These are phyloP conservation scores for Aspergillus eucalypticola DNA, from an alignment of 2,329 filamentous ascomycete genomes.

Conservation along the genomic window DNA sequence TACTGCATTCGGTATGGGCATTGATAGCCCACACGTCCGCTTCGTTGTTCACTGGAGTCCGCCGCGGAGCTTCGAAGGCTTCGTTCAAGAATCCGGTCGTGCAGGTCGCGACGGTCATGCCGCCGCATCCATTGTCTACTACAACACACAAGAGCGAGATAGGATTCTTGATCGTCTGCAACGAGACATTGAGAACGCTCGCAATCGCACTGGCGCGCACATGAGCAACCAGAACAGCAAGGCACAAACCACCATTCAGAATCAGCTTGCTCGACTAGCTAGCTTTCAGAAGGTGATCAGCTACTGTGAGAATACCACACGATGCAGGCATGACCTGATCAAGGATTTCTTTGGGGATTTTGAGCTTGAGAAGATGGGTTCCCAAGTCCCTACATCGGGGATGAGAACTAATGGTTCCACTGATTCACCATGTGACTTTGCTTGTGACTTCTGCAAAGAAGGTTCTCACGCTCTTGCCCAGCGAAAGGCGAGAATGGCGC, in stretches of 20 bases:
- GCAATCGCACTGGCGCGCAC: constrained; percentile 29
- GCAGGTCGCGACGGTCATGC: constrained; percentile 89
- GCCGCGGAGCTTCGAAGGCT: constrained; percentile 91
- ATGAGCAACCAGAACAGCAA: constrained; percentile 43
- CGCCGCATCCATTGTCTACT: constrained; percentile 84
- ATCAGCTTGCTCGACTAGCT: constrained; percentile 51
- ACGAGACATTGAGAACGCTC: constrained; percentile 44
- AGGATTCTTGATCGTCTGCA: constrained; percentile 61
- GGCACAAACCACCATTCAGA: constrained; percentile 27
- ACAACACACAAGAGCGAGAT: constrained; percentile 82
- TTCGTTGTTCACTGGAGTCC: constrained; percentile 95
- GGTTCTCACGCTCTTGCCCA: constrained; percentile 55
- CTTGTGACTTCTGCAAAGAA: constrained; percentile 79
- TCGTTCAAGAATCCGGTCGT: constrained; percentile 92
- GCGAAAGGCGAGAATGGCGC: constrained; percentile 50
- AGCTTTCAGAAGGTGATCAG: constrained; percentile 69
- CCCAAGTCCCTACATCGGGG: constrained; percentile 19
- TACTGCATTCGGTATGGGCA: constrained; percentile 96
- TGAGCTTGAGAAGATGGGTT: constrained; percentile 37
- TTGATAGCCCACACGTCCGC: constrained; percentile 91
- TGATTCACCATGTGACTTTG: constrained; percentile 65
- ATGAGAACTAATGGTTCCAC: constrained; percentile 4
- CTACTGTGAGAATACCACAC: constrained; percentile 76
- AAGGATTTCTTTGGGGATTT: constrained; percentile 75
- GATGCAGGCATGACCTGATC: constrained; percentile 75